phyloP scores from a whole-genome alignment of 1,284 basidiomycete genomes.

The Cutaneotrichosporon daszewskae region DNA sequence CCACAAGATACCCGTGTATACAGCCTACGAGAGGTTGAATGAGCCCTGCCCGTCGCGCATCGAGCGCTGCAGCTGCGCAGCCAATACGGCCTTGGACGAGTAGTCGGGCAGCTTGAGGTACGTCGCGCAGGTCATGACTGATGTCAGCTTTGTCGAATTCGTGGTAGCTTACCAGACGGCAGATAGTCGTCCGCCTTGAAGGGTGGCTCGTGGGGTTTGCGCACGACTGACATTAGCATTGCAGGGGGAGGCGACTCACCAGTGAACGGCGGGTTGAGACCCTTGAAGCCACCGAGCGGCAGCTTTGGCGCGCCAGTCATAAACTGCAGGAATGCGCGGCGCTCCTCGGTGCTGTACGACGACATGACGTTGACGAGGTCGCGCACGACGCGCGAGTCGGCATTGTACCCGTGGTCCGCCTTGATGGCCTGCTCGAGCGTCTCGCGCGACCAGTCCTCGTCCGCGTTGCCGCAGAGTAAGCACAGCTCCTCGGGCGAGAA shows the following conservation, averaged over 20 bases:
- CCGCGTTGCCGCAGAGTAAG: conserved; percentile 87
- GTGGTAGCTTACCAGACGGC: conserved; percentile 62
- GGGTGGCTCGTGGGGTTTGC: conserved; percentile 89
- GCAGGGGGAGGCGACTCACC: not conserved
- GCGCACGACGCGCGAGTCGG: conserved; percentile 82
- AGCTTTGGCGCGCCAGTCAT: conserved; percentile 92
- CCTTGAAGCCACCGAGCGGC: conserved; percentile 93
- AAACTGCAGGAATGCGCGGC: conserved; percentile 90
- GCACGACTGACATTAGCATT: conserved; percentile 59
- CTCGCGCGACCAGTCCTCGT: conserved; percentile 88
- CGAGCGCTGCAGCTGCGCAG: conserved; percentile 69
- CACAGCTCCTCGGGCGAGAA: conserved; percentile 92
- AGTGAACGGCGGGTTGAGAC: conserved; percentile 87
- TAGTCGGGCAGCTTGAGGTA: conserved; percentile 93
- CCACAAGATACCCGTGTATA: too few species aligned
- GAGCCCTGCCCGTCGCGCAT: conserved; percentile 87
- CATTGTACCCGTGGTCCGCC: conserved; percentile 96
- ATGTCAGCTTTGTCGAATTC: not conserved
- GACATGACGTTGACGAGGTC: conserved; percentile 84
- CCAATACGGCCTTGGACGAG: conserved; percentile 72
- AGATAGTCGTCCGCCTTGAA: conserved; percentile 89
- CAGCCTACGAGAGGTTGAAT: conserved; percentile 92
- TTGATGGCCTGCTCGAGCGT: conserved; percentile 87
- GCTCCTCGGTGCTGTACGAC: conserved; percentile 63
- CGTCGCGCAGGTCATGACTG: conserved; percentile 27